Evolutionary conservation across 495 filamentous ascomycete species (phyloP).

Genomic region (Margaritispora aquatica): DNA sequence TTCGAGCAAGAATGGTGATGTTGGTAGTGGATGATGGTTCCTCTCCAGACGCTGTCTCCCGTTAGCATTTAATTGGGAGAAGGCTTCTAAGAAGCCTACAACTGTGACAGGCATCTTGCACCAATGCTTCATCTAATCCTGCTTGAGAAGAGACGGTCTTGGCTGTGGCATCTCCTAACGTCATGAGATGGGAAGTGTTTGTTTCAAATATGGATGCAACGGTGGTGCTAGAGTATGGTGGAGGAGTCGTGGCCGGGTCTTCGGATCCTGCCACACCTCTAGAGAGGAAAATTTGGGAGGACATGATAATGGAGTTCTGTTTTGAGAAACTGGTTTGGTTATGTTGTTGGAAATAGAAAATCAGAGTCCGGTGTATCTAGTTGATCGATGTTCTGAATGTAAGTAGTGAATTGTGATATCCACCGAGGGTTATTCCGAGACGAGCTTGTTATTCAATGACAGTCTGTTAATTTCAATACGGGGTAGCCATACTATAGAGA

Average conservation of each 20-base stretch:
- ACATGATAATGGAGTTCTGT: constrained; percentile 25
- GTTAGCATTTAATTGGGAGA: neutral
- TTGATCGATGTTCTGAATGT: too few relatives aligned
- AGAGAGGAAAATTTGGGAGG: constrained; percentile 37
- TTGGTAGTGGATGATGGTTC: neutral
- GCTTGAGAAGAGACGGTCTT: neutral
- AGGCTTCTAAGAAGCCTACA: neutral
- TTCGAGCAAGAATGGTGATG: neutral
- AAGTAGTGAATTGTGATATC: neutral
- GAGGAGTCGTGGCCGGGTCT: neutral
- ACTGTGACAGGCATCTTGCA: neutral
- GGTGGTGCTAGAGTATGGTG: neutral
- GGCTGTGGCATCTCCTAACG: constrained; percentile 15
- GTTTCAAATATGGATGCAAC: constrained; percentile 28
- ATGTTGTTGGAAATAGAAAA: constrained; percentile 8
- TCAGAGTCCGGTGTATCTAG: too few relatives aligned
- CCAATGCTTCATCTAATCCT: neutral
- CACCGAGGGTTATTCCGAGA: too few relatives aligned
- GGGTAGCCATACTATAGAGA: too few relatives aligned
- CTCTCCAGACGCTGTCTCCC: neutral
- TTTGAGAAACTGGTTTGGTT: constrained; percentile 3
- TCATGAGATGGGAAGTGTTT: constrained; percentile 17
- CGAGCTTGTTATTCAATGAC: too few relatives aligned
- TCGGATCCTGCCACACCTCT: constrained; percentile 29
- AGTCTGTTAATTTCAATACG: too few relatives aligned